Evolutionary conservation across 2,329 filamentous ascomycete species (phyloP).

Genomic region (Penicillium sp.): DNA sequence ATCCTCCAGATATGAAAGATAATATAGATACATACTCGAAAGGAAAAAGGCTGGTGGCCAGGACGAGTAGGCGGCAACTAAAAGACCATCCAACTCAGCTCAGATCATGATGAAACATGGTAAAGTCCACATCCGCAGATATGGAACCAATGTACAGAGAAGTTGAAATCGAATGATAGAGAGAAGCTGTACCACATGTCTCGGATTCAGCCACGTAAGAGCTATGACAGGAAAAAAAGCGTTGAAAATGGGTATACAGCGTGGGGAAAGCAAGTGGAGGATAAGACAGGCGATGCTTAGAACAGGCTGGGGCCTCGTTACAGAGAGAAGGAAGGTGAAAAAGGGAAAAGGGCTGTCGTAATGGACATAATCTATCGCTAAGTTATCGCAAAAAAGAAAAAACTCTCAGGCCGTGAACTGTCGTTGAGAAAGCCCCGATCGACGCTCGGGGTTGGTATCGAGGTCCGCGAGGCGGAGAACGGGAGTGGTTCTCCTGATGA

Average conservation of each 20-base stretch:
- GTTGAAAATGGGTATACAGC: constrained; percentile 21
- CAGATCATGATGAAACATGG: background rate
- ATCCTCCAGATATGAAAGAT: background rate
- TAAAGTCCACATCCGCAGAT: background rate
- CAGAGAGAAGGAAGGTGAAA: constrained; percentile 3
- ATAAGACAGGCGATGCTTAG: background rate
- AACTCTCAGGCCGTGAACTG: constrained; percentile 27
- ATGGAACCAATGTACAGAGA: constrained; percentile 1
- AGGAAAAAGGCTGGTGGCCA: background rate
- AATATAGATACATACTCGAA: constrained; percentile 3
- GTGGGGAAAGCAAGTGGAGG: constrained; percentile 6
- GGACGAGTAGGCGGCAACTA: background rate
- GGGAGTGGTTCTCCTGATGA: constrained; percentile 5
- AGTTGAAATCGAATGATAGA: background rate
- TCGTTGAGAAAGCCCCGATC: constrained; percentile 19
- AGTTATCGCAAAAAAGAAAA: constrained; percentile 9
- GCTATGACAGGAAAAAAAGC: background rate
- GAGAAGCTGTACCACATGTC: background rate
- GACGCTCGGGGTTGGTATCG: constrained; percentile 8
- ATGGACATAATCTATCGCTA: constrained; percentile 25
- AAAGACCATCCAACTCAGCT: background rate
- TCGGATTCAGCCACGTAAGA: background rate
- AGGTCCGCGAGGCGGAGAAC: constrained; percentile 10
- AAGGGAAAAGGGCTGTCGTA: constrained; percentile 17
- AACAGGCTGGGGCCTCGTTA: constrained; percentile 9